A percentile compares a stretch with the other conserved stretches of the same genome.
Conservation (phyloP, 1,139 yeast species). For the Taphrina deformans region DNA sequence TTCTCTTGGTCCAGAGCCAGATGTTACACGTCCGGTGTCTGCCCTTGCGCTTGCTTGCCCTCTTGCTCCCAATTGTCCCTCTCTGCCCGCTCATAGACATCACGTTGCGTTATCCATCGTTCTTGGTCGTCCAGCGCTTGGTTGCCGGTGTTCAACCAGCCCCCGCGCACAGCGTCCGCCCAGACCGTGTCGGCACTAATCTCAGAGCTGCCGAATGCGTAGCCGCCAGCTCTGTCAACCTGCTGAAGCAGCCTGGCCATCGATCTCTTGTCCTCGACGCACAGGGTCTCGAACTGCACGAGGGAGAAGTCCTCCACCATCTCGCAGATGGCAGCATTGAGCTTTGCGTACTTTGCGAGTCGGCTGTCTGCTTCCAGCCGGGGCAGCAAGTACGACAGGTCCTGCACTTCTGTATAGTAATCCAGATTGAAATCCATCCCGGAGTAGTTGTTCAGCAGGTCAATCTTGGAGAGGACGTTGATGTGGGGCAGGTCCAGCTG, state of each 20-base stretch:
- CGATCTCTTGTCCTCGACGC: conserved; percentile 80
- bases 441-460: conserved; percentile 69
- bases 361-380: conserved; percentile 67
- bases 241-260: conserved; percentile 78
- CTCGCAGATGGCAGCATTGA: conserved; percentile 79
- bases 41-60: not conserved
- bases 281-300: conserved; percentile 82
- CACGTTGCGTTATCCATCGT: conserved; percentile 89
- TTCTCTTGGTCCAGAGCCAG: too few species aligned
- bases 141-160: conserved; percentile 52
- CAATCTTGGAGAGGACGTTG: conserved; percentile 88
- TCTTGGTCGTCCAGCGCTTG: conserved; percentile 76
- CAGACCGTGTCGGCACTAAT: conserved; percentile 94
- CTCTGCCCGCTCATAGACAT: conserved; percentile 66
- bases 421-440: conserved; percentile 60
- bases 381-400: conserved; percentile 68
- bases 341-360: conserved; percentile 59
- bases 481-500: conserved; percentile 90
- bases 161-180: conserved; percentile 90
- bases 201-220: conserved; percentile 87
- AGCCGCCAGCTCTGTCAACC: conserved; percentile 90
- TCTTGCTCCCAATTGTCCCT: conserved; percentile 50
- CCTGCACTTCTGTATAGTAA: conserved; percentile 90
- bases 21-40: not conserved
- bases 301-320: conserved; percentile 82